phyloP scores from a whole-genome alignment of 441 rosid species.

The Aleurites moluccanus region DNA sequence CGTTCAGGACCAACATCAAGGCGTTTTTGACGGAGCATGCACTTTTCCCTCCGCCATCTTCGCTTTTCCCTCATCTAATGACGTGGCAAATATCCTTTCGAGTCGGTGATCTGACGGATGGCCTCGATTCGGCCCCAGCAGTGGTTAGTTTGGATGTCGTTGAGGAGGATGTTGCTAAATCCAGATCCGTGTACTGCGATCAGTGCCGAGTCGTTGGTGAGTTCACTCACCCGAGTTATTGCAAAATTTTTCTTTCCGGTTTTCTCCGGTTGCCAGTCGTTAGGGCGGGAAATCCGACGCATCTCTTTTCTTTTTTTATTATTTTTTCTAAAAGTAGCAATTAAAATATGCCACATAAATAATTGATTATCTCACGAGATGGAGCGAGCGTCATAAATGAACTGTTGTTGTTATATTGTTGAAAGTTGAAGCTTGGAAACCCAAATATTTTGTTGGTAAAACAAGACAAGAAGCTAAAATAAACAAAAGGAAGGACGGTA shows the following conservation, averaged over 20 bases:
- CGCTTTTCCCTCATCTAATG: constrained; percentile 51
- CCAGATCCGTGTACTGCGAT: constrained; percentile 71
- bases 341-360: background rate
- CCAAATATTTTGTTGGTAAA: background rate
- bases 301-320: background rate
- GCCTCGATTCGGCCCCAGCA: constrained; percentile 36
- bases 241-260: background rate
- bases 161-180: constrained; percentile 74
- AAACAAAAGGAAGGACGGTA: background rate
- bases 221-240: constrained; percentile 34
- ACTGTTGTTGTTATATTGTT: background rate
- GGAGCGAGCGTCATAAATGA: background rate
- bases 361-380: constrained; percentile 20
- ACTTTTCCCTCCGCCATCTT: constrained; percentile 45
- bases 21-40: constrained; percentile 50
- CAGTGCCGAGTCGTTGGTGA: constrained; percentile 86
- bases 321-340: background rate
- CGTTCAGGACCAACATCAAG: constrained; percentile 49
- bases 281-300: constrained; percentile 31
- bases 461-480: background rate
- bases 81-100: constrained; percentile 59
- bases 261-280: constrained; percentile 29
- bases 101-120: constrained; percentile 39
- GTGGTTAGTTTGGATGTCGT: constrained; percentile 50
- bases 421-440: background rate